Evolutionary conservation across 768 basidiomycete species (phyloP), one percentile per base, ranked within the genome.

Genomic region (Hortiboletus flavorubellus): DNA sequence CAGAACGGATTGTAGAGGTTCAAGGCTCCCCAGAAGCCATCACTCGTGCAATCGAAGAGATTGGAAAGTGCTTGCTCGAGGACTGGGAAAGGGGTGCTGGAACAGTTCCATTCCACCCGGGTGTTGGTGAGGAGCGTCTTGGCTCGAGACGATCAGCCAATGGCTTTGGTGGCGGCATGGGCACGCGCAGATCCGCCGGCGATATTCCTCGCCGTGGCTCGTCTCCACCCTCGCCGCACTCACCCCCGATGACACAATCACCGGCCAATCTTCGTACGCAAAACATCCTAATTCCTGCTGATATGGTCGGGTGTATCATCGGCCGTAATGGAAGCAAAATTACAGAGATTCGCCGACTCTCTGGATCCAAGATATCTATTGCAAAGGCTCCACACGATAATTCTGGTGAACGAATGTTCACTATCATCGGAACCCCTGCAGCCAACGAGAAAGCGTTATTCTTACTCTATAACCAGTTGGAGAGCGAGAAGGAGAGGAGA

Each of bases 351-450:
- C 91, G 97, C 65, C 91, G 96, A 54, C 84, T 98, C 43, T 97
- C 93, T 58, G 97, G 97, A 39, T 96, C 92, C 64, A 93, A 94
- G 77, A 99, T 99, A 71, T 93, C 90, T 53, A 99, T 99, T 67
- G 97, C 97, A 62, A 99, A 99, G 75, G 89, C 91, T 46, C 93
- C 97, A n/a, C 97, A 98, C 68, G 97, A 98, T 66, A 97, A 98
- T 67, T 94, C 95, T 40, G 97, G 96, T 66, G 97, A 99, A 78
- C 83, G 97, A 62, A 98, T 99, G 96, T 99, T 99, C 78, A 93
- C 97, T 58, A 98, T 99, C 70, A 81, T 97, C 45, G 97, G 97
- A 52, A 93, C 93, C 12, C 90, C 93, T 46, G 92, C 94, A 73
- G 89, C 92, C 63, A 98, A 97, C 73, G 96, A 99, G 76, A 96